Percentiles rank a stretch among this genome's conserved stretches.
Conservation (phyloP, 345 rosid species). For the Punica granatum region DNA sequence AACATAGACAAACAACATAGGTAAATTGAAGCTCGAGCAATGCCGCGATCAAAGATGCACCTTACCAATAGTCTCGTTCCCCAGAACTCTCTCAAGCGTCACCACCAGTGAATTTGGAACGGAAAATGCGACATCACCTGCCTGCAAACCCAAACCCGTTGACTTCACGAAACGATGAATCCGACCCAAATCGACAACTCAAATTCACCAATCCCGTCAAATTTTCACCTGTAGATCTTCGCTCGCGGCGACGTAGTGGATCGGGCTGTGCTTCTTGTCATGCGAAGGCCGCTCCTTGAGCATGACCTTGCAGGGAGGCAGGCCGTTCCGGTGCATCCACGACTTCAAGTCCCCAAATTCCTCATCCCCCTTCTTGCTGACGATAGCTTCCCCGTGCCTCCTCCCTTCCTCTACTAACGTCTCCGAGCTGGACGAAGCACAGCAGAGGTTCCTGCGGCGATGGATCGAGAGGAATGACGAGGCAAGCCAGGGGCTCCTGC, state of each 20-base stretch:
- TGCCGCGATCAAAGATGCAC: constrained; percentile 13
- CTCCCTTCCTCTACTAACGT: constrained; percentile 43
- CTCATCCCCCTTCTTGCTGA: constrained; percentile 45
- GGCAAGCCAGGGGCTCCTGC: constrained; percentile 19
- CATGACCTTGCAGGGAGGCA: constrained; percentile 79
- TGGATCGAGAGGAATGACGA: constrained; percentile 22
- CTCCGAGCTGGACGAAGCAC: constrained; percentile 57
- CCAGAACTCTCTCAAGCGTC: constrained; percentile 91
- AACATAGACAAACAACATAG: background rate
- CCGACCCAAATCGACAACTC: background rate
- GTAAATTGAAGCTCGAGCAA: background rate
- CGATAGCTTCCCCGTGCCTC: constrained; percentile 15
- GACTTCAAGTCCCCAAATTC: constrained; percentile 58
- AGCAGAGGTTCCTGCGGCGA: constrained; percentile 26
- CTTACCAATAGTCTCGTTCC: constrained; percentile 91
- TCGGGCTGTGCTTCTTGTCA: constrained; percentile 56
- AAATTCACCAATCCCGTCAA: background rate
- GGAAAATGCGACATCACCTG: constrained; percentile 77
- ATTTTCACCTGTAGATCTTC: constrained; percentile 68
- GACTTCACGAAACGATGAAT: constrained; percentile 8
- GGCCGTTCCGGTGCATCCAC: constrained; percentile 90
- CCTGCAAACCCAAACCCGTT: constrained; percentile 29
- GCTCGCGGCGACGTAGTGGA: constrained; percentile 87
- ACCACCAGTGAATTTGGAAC: constrained; percentile 85
- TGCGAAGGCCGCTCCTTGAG: constrained; percentile 71